phyloP scores from a whole-genome alignment of 208 protist genomes.

The Trichomonas gallinae region DNA sequence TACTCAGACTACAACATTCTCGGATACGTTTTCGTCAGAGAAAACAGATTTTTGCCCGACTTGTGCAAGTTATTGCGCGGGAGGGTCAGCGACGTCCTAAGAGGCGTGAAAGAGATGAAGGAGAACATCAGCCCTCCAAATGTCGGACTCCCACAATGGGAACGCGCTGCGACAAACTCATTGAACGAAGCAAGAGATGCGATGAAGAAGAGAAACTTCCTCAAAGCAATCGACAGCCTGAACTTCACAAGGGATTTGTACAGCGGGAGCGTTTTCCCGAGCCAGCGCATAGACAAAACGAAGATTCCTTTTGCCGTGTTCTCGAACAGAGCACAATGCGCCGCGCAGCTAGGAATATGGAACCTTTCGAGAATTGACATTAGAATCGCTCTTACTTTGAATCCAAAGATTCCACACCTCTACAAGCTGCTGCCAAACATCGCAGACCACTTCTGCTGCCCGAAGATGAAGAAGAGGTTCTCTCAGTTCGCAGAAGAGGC shows the following conservation, averaged over 20 bases:
- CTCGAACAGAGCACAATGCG: not conserved
- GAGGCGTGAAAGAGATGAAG: not conserved
- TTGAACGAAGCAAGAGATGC: not conserved
- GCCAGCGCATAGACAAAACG: not conserved
- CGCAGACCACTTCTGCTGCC: not conserved
- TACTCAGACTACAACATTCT: not conserved
- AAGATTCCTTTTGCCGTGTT: not conserved
- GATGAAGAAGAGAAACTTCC: not conserved
- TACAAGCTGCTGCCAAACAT: not conserved
- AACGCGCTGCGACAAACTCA: not conserved
- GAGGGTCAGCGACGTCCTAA: not conserved
- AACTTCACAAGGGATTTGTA: not conserved
- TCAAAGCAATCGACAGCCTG: not conserved
- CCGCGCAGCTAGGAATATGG: not conserved
- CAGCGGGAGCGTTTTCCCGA: not conserved
- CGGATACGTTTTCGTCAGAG: not conserved
- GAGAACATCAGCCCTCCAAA: not conserved
- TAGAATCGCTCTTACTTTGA: not conserved
- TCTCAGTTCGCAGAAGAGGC: not conserved
- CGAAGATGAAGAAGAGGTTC: not conserved
- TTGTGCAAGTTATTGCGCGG: not conserved
- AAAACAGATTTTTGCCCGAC: not conserved
- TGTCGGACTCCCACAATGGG: not conserved
- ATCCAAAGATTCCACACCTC: not conserved
- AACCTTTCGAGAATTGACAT: not conserved